Base-by-base conservation (phyloP, 352 stramenopile genomes). In the Achlya hypogyna region DNA sequence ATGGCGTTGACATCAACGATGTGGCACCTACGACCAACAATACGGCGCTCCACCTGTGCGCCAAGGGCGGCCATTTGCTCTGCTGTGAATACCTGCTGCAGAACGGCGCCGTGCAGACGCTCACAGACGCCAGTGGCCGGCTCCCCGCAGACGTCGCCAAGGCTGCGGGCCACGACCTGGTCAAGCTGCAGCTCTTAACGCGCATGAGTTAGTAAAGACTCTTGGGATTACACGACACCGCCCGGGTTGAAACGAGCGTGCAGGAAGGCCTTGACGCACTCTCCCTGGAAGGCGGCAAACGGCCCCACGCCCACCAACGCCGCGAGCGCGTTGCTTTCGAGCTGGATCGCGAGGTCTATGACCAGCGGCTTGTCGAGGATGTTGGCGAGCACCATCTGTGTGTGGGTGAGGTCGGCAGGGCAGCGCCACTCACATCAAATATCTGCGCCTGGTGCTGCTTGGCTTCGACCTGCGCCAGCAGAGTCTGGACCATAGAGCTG, bases 41-140 rank as follows among this genome's bases (percentile, higher is more conserved):
- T 67, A 89, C 82, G 1, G 81, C 84, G 34, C 70, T 95, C 25
- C 78, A 92, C 40, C 64, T 76, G 1, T 74, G 73, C 8, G 82
- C 86, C 45, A 68, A 69, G 4, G 28, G 31, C 0, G 83, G 83
- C 0, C 70, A 76, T 5, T 51, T 72, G 12, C 40, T 65, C 0
- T 89, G 78, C 59, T 95, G 84, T 40, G 81, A 95, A 22, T 95
- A 90, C 60, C 69, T 95, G 4, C 65, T 95, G 32, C 69, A 90
- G 3, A 95, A 95, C 42, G 86, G 86, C 28, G 81, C 86, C 16
- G 89, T 77, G n/a, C 62, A 90, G 8, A 73, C 76, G n/a, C 23
- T 82, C 1, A 69, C 73, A 0, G 82, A 93, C 43, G 74, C 71
- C 3, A 62, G 72, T 20, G 81, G 81, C 2, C 73, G 75, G 40